phyloP scores from a whole-genome alignment of 306 rosid genomes.

The Casuarina cunninghamiana region DNA sequence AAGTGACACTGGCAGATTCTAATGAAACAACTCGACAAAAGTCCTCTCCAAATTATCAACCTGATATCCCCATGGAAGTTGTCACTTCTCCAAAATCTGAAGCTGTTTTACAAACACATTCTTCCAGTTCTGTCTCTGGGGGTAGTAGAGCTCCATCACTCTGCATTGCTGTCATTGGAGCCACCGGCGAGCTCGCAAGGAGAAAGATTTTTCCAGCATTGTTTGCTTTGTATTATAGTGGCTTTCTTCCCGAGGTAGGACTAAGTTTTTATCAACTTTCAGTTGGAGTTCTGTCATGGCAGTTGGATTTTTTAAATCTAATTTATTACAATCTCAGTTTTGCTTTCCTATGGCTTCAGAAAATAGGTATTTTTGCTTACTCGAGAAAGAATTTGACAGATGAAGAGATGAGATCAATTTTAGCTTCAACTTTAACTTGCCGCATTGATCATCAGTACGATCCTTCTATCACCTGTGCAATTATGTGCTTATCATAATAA shows the following conservation, averaged over 20 bases:
- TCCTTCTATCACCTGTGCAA: slow-evolving; percentile 28
- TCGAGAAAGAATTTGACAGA: slow-evolving; percentile 80
- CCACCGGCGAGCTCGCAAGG: slow-evolving; percentile 92
- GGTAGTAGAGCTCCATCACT: slow-evolving; percentile 53
- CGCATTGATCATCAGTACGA: slow-evolving; percentile 92
- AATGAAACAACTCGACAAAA: slow-evolving; percentile 22
- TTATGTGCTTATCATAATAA: not conserved
- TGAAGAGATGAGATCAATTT: slow-evolving; percentile 70
- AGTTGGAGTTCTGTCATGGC: slow-evolving; percentile 9
- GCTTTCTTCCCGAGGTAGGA: slow-evolving; percentile 89
- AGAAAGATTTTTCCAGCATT: slow-evolving; percentile 86
- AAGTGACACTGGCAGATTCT: slow-evolving; percentile 25
- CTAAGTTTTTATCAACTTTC: slow-evolving; percentile 5
- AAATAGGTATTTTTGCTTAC: slow-evolving; percentile 83
- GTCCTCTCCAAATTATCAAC: slow-evolving; percentile 25
- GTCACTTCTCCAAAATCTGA: slow-evolving; percentile 34
- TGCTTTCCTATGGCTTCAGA: slow-evolving; percentile 55
- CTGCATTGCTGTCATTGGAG: slow-evolving; percentile 86
- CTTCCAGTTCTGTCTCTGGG: slow-evolving; percentile 28
- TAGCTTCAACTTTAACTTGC: slow-evolving; percentile 89
- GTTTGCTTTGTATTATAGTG: slow-evolving; percentile 86
- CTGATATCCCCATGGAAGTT: slow-evolving; percentile 32
- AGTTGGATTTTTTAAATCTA: slow-evolving; percentile 8
- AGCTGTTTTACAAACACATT: slow-evolving; percentile 41
- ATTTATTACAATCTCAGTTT: slow-evolving; percentile 16